Percentiles rank a stretch among this genome's conserved stretches.
These are phyloP conservation scores for Ustilago loliicola DNA, from an alignment of 1,284 basidiomycete genomes.

Conservation along the genomic window DNA sequence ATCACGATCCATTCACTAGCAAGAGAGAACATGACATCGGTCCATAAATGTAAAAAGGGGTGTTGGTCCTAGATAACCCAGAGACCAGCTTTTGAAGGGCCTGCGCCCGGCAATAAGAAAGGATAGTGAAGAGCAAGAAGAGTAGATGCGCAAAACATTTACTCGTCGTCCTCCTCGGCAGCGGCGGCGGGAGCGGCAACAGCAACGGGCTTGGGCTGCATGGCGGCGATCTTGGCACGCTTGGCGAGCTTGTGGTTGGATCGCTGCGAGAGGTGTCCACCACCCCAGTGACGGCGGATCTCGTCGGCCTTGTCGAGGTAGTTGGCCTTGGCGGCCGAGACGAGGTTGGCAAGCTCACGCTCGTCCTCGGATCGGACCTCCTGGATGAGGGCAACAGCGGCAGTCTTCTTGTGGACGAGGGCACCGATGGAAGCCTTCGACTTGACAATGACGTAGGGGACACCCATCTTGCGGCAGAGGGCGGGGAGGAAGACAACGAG, in stretches of 20 bases:
- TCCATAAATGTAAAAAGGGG: slow-evolving; percentile 19
- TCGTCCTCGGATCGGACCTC: slow-evolving; percentile 95
- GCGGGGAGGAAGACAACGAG: slow-evolving; percentile 94
- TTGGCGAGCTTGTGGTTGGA: slow-evolving; percentile 91
- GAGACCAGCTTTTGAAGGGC: slow-evolving; percentile 47
- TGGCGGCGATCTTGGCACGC: slow-evolving; percentile 87
- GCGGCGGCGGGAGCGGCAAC: slow-evolving; percentile 37
- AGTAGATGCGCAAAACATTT: slow-evolving; percentile 41
- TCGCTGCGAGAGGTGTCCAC: slow-evolving; percentile 93
- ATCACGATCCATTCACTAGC: slow-evolving; percentile 49
- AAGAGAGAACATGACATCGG: slow-evolving; percentile 42
- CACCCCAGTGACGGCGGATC: slow-evolving; percentile 91
- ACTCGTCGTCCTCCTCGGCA: slow-evolving; percentile 50
- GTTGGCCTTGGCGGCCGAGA: slow-evolving; percentile 96
- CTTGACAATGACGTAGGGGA: slow-evolving; percentile 98
- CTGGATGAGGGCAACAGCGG: slow-evolving; percentile 89
- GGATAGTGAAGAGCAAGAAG: slow-evolving; percentile 5
- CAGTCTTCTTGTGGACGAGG: slow-evolving; percentile 97
- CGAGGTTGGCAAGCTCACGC: slow-evolving; percentile 90
- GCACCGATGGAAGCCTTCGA: slow-evolving; percentile 95
- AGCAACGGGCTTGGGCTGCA: slow-evolving; percentile 53
- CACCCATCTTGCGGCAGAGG: slow-evolving; percentile 98
- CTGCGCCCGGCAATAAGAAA: slow-evolving; percentile 12
- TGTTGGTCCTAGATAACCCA: slow-evolving; percentile 26
- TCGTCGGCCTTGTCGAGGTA: slow-evolving; percentile 95